Base-by-base conservation (phyloP, 169 alveolate species). In the Eimeria sp. region DNA sequence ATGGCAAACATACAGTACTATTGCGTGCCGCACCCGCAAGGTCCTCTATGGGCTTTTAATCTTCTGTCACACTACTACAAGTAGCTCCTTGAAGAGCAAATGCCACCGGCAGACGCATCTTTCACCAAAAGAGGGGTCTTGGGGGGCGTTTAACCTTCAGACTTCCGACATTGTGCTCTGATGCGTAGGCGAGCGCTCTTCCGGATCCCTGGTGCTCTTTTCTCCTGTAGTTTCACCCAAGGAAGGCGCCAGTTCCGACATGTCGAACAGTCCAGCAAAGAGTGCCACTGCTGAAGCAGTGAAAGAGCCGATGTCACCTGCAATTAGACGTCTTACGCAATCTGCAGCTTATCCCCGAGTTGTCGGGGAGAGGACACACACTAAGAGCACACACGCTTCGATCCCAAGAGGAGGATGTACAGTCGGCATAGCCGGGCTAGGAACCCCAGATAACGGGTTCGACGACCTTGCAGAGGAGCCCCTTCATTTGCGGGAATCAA, bases 211-310 rank as follows among this genome's bases (percentile, higher is more conserved):
- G 70, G 90, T 82, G n/a, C 43, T 82, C 30, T 82, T 82, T 47
- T 82, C 90, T 6, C 90, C 90, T 34, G 72, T 82, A 13, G 49
- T 82, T 11, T 82, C 90, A 45, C 51, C 90, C 27, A 57, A 30
- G 73, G 72, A 54, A 57, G 13, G 90, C 51, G 5, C 90, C 51
- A 49, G 75, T 27, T 49, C 67, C 57, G 45, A 30, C 70, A 27
- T n/a, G n/a, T 57, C 22, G 72, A 57, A n/a, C 51, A 18, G 49
- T n/a, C 58, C 51, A 34, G 45, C 65, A 14, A 54, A 82, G 54
- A 27, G 30, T 4, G 43, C 90, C 4, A 54, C 90, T 27, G 75
- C 73, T 49, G 72, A 49, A 11, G 51, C 45, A 49, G 54, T 51
- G 18, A 25, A 57, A 25, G 34, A 25, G 47, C 72, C 51, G 34